Percentiles rank a stretch among this genome's conserved stretches.
phyloP scores from a whole-genome alignment of 2,329 filamentous ascomycete genomes.

The Aspergillus arachidicola region DNA sequence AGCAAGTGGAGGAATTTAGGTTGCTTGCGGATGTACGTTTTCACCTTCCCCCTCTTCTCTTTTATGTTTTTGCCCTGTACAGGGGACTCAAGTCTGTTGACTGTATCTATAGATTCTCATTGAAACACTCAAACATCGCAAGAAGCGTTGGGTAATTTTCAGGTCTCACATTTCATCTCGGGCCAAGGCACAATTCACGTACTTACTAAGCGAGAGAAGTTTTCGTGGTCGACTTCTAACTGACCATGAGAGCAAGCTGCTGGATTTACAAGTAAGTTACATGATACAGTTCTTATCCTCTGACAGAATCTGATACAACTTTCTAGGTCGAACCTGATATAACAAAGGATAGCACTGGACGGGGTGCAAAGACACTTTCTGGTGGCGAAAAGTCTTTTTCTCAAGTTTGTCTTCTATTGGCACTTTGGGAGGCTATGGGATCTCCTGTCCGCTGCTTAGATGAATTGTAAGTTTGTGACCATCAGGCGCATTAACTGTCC shows the following conservation, averaged over 20 bases:
- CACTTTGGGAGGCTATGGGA: slow-evolving; percentile 98
- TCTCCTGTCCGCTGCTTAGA: slow-evolving; percentile 92
- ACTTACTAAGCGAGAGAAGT: slow-evolving; percentile 83
- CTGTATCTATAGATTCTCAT: slow-evolving; percentile 51
- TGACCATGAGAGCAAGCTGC: slow-evolving; percentile 71
- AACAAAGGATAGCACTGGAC: slow-evolving; percentile 69
- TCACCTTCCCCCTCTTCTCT: not conserved
- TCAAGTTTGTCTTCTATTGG: slow-evolving; percentile 87
- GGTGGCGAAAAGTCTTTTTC: slow-evolving; percentile 98
- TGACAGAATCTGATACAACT: slow-evolving; percentile 12
- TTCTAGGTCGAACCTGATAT: slow-evolving; percentile 64
- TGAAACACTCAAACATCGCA: slow-evolving; percentile 67
- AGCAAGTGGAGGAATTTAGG: slow-evolving; percentile 41
- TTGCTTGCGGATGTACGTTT: slow-evolving; percentile 41
- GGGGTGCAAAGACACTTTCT: slow-evolving; percentile 88
- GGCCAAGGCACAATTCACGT: slow-evolving; percentile 82
- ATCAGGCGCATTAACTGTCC: not conserved
- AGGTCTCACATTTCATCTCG: slow-evolving; percentile 82
- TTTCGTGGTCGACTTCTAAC: slow-evolving; percentile 82
- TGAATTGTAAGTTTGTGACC: slow-evolving; percentile 68
- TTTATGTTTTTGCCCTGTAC: slow-evolving; percentile 25
- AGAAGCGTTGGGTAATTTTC: slow-evolving; percentile 77
- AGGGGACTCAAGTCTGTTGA: slow-evolving; percentile 9
- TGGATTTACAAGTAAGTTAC: slow-evolving; percentile 70
- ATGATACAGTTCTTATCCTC: not conserved